Base-by-base conservation (phyloP, 805 yeast species). In the Hanseniaspora occidentalis region DNA sequence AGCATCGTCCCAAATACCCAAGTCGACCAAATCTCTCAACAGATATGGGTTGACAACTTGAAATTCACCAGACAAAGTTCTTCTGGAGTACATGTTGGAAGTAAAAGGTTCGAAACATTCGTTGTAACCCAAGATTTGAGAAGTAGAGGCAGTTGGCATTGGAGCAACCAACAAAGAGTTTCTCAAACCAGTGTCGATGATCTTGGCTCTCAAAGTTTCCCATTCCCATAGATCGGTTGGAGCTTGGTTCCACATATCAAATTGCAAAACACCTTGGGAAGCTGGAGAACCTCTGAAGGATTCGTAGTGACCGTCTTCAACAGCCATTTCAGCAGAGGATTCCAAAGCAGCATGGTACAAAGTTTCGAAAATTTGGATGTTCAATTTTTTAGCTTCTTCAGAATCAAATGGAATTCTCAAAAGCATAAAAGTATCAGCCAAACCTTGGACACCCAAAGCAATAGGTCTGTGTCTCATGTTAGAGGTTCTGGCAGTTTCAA, bases 101-200 rank as follows among this genome's bases (percentile, higher is more conserved):
- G 98, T 88, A 58, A 78, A 77, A 10, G 98, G 97, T 61, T 89
- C 98, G 60, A 89, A 89, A 62, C 96, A 88, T 65, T 89, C 97
- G 51, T 78, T 88, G 67, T 73, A 84, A 31, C 96, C 97, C 39
- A 89, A 67, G 39, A 89, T 88, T 65, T 86, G 96, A 3, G 97
- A 89, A 2, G 97, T 89, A 1, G 96, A 85, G 2, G 97, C 97
- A 14, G 97, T 89, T 35, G 97, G 97, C 97, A 89, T 89, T 40
- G 96, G 92, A 1, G 94, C 96, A 25, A 88, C 83, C 14, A 88
- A 60, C 42, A 89, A 64, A 4, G 96, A 89, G 66, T 89, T 89
- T 54, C 96, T 69, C 33, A 89, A 52, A 37, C 97, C 97, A 52
- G 75, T 61, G 46, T 63, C 59, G 39, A 63, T 62, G 45, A 89